Evolutionary conservation across 352 stramenopile genomes (phyloP).

Genomic region (Globisporangium paddicum): DNA sequence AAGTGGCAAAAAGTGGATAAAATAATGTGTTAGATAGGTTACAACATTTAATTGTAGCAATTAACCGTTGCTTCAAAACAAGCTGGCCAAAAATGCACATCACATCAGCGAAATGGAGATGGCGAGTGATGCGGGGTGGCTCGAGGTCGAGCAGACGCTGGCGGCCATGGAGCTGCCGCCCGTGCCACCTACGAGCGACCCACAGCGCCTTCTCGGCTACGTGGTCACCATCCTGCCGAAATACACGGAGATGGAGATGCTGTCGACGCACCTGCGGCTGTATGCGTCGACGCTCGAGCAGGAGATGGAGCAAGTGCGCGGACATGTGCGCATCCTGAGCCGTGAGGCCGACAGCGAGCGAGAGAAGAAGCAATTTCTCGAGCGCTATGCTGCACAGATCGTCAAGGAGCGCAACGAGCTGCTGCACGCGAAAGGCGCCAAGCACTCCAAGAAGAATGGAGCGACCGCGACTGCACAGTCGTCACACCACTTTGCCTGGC

Average conservation of each 20-base stretch:
- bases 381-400: slow-evolving; percentile 77
- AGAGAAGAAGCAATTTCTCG: slow-evolving; percentile 78
- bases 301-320: slow-evolving; percentile 68
- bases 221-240: slow-evolving; percentile 68
- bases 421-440: slow-evolving; percentile 46
- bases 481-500: slow-evolving; percentile 61
- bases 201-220: slow-evolving; percentile 67
- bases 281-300: slow-evolving; percentile 69
- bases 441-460: slow-evolving; percentile 33
- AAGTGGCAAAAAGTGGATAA: too few species aligned
- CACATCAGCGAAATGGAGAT: slow-evolving; percentile 8
- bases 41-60: too few species aligned
- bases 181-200: slow-evolving; percentile 68
- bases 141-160: slow-evolving; percentile 52
- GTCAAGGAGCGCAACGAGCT: slow-evolving; percentile 84
- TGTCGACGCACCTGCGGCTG: slow-evolving; percentile 66
- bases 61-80: too few species aligned
- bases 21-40: too few species aligned
- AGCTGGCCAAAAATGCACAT: too few species aligned
- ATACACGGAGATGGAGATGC: slow-evolving; percentile 85
- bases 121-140: slow-evolving; percentile 30
- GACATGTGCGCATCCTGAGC: slow-evolving; percentile 48
- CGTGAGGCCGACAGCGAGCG: slow-evolving; percentile 44
- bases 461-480: not conserved
- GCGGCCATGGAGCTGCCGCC: slow-evolving; percentile 45